A percentile compares a stretch with the other conserved stretches of the same genome.
Evolutionary conservation across 1,284 basidiomycete species (phyloP).

Genomic region (Leccinum subrobustum): DNA sequence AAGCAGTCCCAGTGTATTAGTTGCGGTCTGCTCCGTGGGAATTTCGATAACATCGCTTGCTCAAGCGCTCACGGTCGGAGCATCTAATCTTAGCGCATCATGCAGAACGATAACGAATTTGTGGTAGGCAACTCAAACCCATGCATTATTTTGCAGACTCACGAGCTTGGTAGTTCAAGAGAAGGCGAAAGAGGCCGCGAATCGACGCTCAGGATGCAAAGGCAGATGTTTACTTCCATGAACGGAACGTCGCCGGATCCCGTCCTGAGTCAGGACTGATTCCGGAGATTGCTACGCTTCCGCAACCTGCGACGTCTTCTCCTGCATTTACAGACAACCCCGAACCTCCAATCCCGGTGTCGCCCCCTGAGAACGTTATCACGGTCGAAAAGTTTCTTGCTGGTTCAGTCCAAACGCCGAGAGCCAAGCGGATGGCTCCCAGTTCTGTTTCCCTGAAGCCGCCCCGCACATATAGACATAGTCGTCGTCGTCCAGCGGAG

Average conservation of each 20-base stretch:
- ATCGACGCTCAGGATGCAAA: constrained; percentile 2
- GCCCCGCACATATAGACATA: constrained; percentile 23
- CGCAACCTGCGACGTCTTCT: constrained; percentile 8
- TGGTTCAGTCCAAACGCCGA: constrained; percentile 1
- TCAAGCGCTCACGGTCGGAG: not conserved
- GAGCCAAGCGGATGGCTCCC: not conserved
- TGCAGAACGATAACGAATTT: constrained; percentile 22
- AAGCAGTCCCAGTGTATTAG: no score
- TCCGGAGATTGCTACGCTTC: constrained; percentile 19
- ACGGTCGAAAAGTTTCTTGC: constrained; percentile 32
- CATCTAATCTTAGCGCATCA: not conserved
- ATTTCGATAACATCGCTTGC: not conserved
- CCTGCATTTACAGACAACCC: not conserved
- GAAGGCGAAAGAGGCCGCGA: constrained; percentile 27
- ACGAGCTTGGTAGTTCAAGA: constrained; percentile 25
- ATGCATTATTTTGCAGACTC: not conserved
- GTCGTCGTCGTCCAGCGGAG: not conserved
- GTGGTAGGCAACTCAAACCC: constrained; percentile 22
- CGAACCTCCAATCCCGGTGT: not conserved
- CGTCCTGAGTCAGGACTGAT: constrained; percentile 2
- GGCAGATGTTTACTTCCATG: not conserved
- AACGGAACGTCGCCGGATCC: not conserved
- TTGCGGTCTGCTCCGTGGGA: not conserved
- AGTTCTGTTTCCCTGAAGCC: not conserved
- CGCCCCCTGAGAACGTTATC: constrained; percentile 8